Evolutionary conservation across 805 yeast genomes (phyloP), one percentile per base, ranked within the genome.

Genomic region (Saturnispora serradocipensis): DNA sequence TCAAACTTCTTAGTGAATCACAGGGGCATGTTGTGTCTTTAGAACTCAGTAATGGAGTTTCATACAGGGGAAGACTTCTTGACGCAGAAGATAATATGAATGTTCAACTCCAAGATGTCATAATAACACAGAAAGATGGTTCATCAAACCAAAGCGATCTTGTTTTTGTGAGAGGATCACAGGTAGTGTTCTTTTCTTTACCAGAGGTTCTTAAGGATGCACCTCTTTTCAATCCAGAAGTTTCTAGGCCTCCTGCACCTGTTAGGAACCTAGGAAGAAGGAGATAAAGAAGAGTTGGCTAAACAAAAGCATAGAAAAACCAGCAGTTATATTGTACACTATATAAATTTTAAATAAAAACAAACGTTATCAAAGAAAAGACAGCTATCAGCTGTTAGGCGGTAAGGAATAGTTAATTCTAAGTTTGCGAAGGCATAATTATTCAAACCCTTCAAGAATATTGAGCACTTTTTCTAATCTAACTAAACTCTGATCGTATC

Each of bases 31-130:
- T 81, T 3, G 82, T 91, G 8, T 80, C 95, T 1, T 65, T 91
- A 16, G 99, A 91, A 65, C 77, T 91, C 49, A 78, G 79, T 25
- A 81, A 89, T 0, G 98, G 98, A 2, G 90, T 86, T 56, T 79
- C 86, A 0, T 91, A 91, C 63, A 74, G 95, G 36, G 99, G 99
- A 2, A 88, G 85, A 63, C 75, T 91, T 45, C 65, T 84, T 3
- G 96, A 86, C 61, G 83, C 75, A 45, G 97, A 91, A 68, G 98
- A 91, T 61, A 90, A 85, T 66, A 93, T 91, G 98, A 91, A 91
- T 64, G 80, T 91, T 25, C 95, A 90, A 54, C 67, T 91, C 47
- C 72, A 79, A 56, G 96, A 91, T 63, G 95, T 86, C 40, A 79
- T 85, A 1, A 81, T 86, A 46, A 90, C 97, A 0, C 78, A 81